Evolutionary conservation across 805 yeast species (phyloP).

Genomic region (Yarrowia sp.): DNA sequence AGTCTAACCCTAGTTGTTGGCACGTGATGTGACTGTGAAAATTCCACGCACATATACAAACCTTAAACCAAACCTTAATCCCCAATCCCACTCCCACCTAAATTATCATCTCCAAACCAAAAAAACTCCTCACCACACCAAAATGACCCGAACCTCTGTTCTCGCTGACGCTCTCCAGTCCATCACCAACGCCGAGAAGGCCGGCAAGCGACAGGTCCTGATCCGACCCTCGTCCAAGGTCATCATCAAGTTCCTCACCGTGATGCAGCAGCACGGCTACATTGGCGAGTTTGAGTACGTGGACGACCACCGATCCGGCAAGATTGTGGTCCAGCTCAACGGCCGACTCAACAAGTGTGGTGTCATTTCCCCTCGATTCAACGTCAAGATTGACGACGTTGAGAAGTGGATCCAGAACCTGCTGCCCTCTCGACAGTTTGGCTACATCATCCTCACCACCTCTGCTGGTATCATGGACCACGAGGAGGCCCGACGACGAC

Average conservation of each 20-base stretch:
- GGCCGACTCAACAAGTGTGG: constrained; percentile 99
- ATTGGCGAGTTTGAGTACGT: constrained; percentile 98
- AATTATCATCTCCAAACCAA: not conserved
- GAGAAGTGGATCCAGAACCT: constrained; percentile 99
- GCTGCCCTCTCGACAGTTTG: constrained; percentile 98
- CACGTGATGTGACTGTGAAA: constrained; percentile 14
- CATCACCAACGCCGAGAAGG: constrained; percentile 98
- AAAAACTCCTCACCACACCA: not conserved
- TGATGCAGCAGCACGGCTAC: constrained; percentile 98
- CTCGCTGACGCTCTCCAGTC: constrained; percentile 98
- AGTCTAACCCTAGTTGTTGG: not conserved
- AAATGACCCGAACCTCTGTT: constrained; percentile 96
- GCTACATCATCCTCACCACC: constrained; percentile 95
- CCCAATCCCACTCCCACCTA: not conserved
- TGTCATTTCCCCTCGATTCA: constrained; percentile 98
- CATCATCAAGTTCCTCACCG: constrained; percentile 92
- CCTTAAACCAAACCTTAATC: not conserved
- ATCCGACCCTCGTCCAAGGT: constrained; percentile 98
- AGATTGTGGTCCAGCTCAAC: constrained; percentile 93
- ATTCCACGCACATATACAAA: not conserved
- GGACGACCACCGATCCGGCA: constrained; percentile 98
- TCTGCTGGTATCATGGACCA: constrained; percentile 99
- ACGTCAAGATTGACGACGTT: constrained; percentile 89
- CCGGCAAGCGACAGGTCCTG: constrained; percentile 98
- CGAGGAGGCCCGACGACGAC: constrained; percentile 99